Evolutionary conservation across 306 rosid genomes (phyloP), one percentile per base, ranked within the genome.

Genomic region (Carpinus viminea): DNA sequence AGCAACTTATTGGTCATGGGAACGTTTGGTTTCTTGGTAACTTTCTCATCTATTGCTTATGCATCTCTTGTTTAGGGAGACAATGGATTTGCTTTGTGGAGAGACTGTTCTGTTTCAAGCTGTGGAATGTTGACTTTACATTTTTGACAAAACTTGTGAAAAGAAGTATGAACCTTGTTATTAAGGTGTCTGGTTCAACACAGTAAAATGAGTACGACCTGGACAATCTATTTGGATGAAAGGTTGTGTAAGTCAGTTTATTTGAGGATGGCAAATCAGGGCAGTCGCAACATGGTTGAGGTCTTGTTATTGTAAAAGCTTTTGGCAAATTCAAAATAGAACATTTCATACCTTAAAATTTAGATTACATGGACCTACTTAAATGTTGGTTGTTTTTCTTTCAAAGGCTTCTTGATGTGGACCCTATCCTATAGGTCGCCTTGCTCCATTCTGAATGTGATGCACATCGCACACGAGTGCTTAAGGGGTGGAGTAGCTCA

Each of bases 41-140:
- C 47, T 36, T 38, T 54, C 24, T 38, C 50, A 24, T 70, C 72
- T 8, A 20, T 78, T 78, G 13, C 12, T 36, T 53, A 50, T 7
- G 59, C 46, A 26, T 36, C 61, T 66, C 70, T 66, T 56, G 60
- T 65, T 64, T 21, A 43, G 26, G 70, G 53, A 21, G 61, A 36
- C 34, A 51, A 61, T 24, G 20, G 51, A 65, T 38, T 18, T 41
- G 28, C 28, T 38, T 66, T n/a, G 50, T 28, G 11, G 41, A 12
- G n/a, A 16, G 45, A 41, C 8, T 41, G 45, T 5, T 41, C 45
- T 41, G 45, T 41, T 41, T 41, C 41, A 24, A 34, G 34, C 8
- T 64, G 47, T 64, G 47, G 17, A 36, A 20, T 66, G 50, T 18
- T 28, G 68, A 26, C 11, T 5, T 62, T 62, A 62, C 20, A 62